Conservation (phyloP, 2,329 filamentous ascomycete genomes). For the Ophiosphaerella korrae region DNA sequence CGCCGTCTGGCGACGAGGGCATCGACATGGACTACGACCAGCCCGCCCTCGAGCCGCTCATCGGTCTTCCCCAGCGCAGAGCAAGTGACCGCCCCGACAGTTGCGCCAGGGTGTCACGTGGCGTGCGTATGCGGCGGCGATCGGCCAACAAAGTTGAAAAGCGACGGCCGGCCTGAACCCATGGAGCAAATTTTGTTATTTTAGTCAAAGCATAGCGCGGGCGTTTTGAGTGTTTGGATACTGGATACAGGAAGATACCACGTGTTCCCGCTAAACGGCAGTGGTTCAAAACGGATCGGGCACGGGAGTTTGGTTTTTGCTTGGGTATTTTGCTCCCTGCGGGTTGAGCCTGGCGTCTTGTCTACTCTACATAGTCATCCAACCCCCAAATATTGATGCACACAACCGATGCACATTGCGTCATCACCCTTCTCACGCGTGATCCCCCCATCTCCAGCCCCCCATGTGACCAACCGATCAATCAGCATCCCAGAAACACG, state of each 20-base stretch:
- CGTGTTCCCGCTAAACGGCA: slow-evolving; percentile 12
- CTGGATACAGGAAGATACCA: slow-evolving; percentile 36
- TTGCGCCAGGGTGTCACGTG: slow-evolving; percentile 35
- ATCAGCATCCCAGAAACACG: slow-evolving; percentile 18
- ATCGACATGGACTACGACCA: slow-evolving; percentile 39
- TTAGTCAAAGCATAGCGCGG: slow-evolving; percentile 34
- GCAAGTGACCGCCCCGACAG: slow-evolving; percentile 32
- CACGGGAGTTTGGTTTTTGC: slow-evolving; percentile 1
- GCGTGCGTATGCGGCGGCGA: slow-evolving; percentile 41
- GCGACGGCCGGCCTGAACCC: slow-evolving; percentile 22
- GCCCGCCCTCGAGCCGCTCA: slow-evolving; percentile 17
- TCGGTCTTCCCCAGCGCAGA: slow-evolving; percentile 29
- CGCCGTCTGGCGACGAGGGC: slow-evolving; percentile 37
- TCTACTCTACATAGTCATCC: slow-evolving; percentile 13
- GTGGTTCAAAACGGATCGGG: slow-evolving; percentile 1
- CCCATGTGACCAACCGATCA: slow-evolving; percentile 5
- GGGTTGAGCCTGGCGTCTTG: slow-evolving; percentile 41
- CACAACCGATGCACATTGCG: not conserved
- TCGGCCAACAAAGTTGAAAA: slow-evolving; percentile 23
- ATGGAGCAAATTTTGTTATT: slow-evolving; percentile 6
- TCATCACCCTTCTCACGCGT: no score
- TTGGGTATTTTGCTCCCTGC: slow-evolving; percentile 31
- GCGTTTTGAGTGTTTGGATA: slow-evolving; percentile 33
- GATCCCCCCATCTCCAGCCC: no score
- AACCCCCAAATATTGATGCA: slow-evolving; percentile 9